Conservation (phyloP, 2,329 filamentous ascomycete genomes). For the Rutstroemia sp. region DNA sequence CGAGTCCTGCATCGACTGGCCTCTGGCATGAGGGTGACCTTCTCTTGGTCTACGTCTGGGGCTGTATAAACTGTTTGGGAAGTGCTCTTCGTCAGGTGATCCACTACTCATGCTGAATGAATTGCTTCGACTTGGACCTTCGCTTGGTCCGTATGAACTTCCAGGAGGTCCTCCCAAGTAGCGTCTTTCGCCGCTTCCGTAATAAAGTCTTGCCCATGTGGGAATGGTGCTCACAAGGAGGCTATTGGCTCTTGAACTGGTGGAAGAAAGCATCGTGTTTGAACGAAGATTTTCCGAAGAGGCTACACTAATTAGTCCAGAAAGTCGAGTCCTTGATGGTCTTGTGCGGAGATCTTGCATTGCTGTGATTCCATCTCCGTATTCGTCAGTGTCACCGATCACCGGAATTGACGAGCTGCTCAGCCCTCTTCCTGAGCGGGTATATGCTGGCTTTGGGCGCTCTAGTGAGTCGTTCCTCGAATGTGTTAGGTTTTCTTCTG, state of each 20-base stretch:
- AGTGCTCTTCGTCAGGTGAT: slow-evolving; percentile 44
- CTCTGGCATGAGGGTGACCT: slow-evolving; percentile 19
- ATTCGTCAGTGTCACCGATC: slow-evolving; percentile 53
- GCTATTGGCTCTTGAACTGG: slow-evolving; percentile 38
- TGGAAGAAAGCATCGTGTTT: slow-evolving; percentile 27
- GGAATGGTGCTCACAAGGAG: slow-evolving; percentile 35
- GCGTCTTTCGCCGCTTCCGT: slow-evolving; percentile 55
- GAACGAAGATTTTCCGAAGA: slow-evolving; percentile 36
- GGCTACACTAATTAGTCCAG: slow-evolving; percentile 40
- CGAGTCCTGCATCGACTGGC: slow-evolving; percentile 30
- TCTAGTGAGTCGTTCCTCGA: slow-evolving; percentile 37
- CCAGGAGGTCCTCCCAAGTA: slow-evolving; percentile 35
- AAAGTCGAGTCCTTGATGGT: slow-evolving; percentile 47
- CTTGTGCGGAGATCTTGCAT: slow-evolving; percentile 45
- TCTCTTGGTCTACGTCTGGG: slow-evolving; percentile 40
- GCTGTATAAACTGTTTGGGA: slow-evolving; percentile 38
- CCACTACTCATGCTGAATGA: slow-evolving; percentile 34
- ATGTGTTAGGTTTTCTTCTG: slow-evolving; percentile 18
- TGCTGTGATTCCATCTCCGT: slow-evolving; percentile 57
- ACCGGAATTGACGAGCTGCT: slow-evolving; percentile 35
- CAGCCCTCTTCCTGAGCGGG: slow-evolving; percentile 29
- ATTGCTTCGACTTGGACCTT: slow-evolving; percentile 38
- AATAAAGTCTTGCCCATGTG: slow-evolving; percentile 55
- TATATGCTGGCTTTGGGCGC: slow-evolving; percentile 39
- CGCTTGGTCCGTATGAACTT: slow-evolving; percentile 20